Conservation (phyloP, 192 early-diverging fungal species). For the Backusella parvicylindrica region DNA sequence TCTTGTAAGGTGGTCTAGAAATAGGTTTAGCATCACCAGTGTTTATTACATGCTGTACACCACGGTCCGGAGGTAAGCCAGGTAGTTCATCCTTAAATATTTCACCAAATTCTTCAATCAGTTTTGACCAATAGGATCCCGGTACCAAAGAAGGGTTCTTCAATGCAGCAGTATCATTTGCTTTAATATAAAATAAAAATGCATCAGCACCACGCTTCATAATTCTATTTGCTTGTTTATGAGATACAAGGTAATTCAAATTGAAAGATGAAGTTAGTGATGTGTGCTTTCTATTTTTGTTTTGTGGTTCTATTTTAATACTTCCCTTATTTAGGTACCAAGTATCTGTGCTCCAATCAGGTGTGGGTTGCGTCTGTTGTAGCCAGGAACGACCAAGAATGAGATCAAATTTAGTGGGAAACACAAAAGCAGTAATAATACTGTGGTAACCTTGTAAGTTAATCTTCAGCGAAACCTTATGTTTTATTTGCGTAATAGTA, state of each 20-base stretch:
- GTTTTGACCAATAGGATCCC: not conserved
- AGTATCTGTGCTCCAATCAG: not conserved
- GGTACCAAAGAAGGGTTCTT: not conserved
- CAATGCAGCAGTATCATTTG: not conserved
- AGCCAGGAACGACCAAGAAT: conserved; percentile 7
- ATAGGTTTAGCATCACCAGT: conserved; percentile 20
- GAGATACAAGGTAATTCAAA: not conserved
- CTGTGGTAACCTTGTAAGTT: not conserved
- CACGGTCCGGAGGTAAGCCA: conserved; percentile 23
- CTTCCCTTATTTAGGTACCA: not conserved
- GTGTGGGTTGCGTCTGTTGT: not conserved
- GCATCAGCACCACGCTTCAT: not conserved
- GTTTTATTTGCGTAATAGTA: not conserved
- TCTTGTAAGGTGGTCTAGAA: conserved; percentile 18
- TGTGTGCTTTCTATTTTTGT: not conserved
- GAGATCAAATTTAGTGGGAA: not conserved
- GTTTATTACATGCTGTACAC: conserved; percentile 13
- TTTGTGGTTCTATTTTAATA: not conserved
- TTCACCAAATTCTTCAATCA: conserved; percentile 16
- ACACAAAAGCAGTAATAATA: not conserved
- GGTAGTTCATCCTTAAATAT: conserved; percentile 22
- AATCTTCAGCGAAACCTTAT: not conserved
- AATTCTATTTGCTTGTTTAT: not conserved
- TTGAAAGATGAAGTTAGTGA: not conserved
- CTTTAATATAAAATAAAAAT: not conserved